phyloP scores from a whole-genome alignment of 768 basidiomycete species.

The Kwoniella dendrophila region DNA sequence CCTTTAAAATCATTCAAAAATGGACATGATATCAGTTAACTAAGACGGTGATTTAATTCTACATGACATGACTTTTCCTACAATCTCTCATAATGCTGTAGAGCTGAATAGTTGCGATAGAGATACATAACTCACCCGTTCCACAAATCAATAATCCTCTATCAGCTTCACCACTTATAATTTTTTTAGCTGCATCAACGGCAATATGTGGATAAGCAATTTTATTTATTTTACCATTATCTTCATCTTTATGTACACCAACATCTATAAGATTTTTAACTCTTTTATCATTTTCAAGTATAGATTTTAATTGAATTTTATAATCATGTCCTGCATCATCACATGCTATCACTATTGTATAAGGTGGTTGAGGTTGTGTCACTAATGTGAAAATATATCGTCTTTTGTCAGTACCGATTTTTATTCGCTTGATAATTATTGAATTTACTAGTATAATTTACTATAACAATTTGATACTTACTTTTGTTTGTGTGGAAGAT shows the following conservation, averaged over 20 bases:
- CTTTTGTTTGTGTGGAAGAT: too few species aligned
- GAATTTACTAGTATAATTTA: too few species aligned
- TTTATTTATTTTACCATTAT: conserved; percentile 39
- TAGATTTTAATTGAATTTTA: conserved; percentile 41
- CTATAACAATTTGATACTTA: too few species aligned
- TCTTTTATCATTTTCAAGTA: conserved; percentile 42
- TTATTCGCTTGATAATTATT: neutral
- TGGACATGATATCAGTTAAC: neutral
- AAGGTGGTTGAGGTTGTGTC: conserved; percentile 33
- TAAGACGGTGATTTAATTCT: neutral
- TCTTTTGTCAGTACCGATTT: neutral
- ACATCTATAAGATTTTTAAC: conserved; percentile 49
- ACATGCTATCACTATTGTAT: conserved; percentile 47
- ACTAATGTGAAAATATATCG: neutral
- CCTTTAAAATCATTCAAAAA: conserved; percentile 19
- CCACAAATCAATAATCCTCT: conserved; percentile 54
- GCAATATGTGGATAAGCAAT: conserved; percentile 53
- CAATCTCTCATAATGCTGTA: too few species aligned
- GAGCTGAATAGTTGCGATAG: neutral
- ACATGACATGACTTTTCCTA: too few species aligned
- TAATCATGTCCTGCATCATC: conserved; percentile 53
- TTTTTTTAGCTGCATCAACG: conserved; percentile 50
- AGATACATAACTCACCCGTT: conserved; percentile 38
- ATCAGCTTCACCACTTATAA: conserved; percentile 49
- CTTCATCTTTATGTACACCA: conserved; percentile 40